Evolutionary conservation across 2,329 filamentous ascomycete genomes (phyloP).

Genomic region (Fusarium fracticaudum): DNA sequence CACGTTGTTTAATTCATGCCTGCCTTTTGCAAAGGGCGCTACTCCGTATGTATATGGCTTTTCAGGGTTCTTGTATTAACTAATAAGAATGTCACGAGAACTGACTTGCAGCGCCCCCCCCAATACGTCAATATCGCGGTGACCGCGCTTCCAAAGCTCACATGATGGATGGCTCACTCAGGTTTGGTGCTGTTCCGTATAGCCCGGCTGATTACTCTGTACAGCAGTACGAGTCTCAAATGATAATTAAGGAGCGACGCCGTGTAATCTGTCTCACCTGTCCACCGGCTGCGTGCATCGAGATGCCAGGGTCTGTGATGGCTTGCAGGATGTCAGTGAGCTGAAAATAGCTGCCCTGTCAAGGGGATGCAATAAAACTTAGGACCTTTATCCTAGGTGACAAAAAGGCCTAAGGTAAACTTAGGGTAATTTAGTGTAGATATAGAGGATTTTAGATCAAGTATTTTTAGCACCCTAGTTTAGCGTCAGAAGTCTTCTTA

Average conservation of each 20-base stretch:
- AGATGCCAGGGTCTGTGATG: conserved; percentile 21
- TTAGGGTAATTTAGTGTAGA: too few species aligned
- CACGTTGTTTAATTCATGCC: not conserved
- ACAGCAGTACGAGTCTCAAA: conserved; percentile 21
- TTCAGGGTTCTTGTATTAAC: conserved; percentile 31
- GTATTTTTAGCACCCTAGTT: too few species aligned
- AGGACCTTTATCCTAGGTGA: too few species aligned
- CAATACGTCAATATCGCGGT: conserved; percentile 4
- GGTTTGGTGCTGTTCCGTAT: not conserved
- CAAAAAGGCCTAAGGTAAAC: too few species aligned
- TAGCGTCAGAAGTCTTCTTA: too few species aligned
- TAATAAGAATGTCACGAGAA: conserved; percentile 18
- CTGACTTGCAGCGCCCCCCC: not conserved
- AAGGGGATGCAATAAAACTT: too few species aligned
- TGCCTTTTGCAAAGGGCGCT: not conserved
- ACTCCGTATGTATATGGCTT: not conserved
- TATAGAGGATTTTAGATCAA: too few species aligned
- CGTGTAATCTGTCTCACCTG: not conserved
- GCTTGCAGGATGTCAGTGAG: conserved; percentile 27
- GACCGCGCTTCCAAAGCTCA: not conserved
- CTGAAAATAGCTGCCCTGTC: conserved; percentile 17
- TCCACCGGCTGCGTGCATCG: not conserved
- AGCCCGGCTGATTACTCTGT: conserved; percentile 9
- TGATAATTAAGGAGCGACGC: conserved; percentile 21
- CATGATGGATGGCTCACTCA: not conserved